Evolutionary conservation across 176 grass and related monocot species (phyloP), one percentile per base, ranked within the genome.

Genomic region (Triticum monococcum): DNA sequence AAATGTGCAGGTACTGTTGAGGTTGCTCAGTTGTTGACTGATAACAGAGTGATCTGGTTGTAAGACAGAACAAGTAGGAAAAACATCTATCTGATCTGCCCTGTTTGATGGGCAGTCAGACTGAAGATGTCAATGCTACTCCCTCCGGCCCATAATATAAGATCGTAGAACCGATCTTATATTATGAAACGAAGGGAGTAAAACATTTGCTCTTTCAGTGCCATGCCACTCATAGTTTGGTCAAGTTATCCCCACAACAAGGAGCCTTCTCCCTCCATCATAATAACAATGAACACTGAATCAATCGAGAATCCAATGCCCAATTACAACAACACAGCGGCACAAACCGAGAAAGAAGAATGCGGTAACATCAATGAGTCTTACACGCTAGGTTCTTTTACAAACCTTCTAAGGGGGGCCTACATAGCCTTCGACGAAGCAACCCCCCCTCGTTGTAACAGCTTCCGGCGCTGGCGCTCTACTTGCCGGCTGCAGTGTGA

Each of bases 291-390:
- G 78, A 81, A 8, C 30, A 10, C 25, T 20, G 22, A 82, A 82
- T 86, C 63, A 16, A 52, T 86, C 76, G 17, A 48, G 48, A 35
- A 14, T 61, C 52, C 56, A 65, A 23, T 40, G 32, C 40, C 13
- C 14, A 20, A 18, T 6, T 60, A 81, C 83, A 85, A 45, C 59
- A 74, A 66, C 35, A 77, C 1, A 9, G 30, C 3, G 14, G 64
- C 66, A 46, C 13, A 41, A 24, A 61, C 3, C 64, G 26, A 13
- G 20, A 33, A 66, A 41, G 26, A 60, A 60, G 67, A 84, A 46
- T 22, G 45, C 2, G 35, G 37, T 50, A 62, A 64, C 88, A 22
- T 76, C 78, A 22, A 63, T 25, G 64, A 77, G 72, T 86, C 67
- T 66, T 35, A 81, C 72, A 78, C 22, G 20, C 67, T 64, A 48